Evolutionary conservation across 2,329 filamentous ascomycete species (phyloP).

Genomic region (Claviceps sp.): DNA sequence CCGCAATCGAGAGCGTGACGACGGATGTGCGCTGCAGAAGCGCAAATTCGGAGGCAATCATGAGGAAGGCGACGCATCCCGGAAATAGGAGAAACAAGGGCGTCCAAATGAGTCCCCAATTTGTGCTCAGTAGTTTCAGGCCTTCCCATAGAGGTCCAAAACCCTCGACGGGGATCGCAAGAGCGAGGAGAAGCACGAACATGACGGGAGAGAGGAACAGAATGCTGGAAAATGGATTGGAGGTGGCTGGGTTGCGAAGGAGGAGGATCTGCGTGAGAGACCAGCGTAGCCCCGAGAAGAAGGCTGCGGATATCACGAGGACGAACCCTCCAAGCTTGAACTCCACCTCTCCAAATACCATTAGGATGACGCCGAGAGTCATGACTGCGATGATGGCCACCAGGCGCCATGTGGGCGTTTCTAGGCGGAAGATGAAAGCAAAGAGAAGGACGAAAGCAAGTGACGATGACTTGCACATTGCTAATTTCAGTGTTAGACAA

Average conservation of each 20-base stretch:
- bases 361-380: conserved; percentile 90
- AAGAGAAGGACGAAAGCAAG: conserved; percentile 92
- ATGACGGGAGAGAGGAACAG: conserved; percentile 97
- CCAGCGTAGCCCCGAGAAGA: conserved; percentile 96
- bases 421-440: conserved; percentile 85
- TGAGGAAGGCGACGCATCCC: conserved; percentile 80
- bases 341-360: conserved; percentile 90
- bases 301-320: conserved; percentile 83
- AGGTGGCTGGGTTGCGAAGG: conserved; percentile 83
- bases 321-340: conserved; percentile 80
- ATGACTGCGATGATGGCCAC: conserved; percentile 81
- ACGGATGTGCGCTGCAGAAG: conserved; percentile 89
- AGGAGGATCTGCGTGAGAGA: conserved; percentile 95
- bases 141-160: conserved; percentile 54
- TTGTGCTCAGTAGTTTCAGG: conserved; percentile 45
- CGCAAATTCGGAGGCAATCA: conserved; percentile 94
- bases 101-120: conserved; percentile 54
- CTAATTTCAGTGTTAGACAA: conserved; percentile 24
- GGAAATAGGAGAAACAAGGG: conserved; percentile 75
- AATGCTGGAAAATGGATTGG: conserved; percentile 92
- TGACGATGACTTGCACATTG: conserved; percentile 98
- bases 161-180: conserved; percentile 80
- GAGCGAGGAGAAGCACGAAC: conserved; percentile 68
- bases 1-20: conserved; percentile 89
- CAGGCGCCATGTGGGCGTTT: conserved; percentile 73